Conservation (phyloP, 768 basidiomycete species). For the Tylopilus vinaceipallidus region DNA sequence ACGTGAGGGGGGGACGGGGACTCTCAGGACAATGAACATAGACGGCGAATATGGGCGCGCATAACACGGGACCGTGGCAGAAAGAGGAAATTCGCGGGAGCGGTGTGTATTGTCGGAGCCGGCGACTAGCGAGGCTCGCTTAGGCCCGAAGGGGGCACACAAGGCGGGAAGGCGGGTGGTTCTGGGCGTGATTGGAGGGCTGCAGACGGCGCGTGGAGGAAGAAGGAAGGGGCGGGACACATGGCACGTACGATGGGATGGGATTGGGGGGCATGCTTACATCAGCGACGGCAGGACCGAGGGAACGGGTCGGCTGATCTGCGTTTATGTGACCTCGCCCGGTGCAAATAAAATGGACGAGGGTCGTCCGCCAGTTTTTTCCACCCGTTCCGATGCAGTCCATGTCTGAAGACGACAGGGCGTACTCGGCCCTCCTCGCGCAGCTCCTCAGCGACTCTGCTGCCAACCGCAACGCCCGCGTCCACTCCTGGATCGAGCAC, state of each 20-base stretch:
- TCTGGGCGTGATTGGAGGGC: not conserved
- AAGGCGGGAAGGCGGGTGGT: not conserved
- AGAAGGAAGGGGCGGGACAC: not conserved
- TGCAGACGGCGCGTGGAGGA: not conserved
- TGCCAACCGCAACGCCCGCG: slow-evolving; percentile 25
- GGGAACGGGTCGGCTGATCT: slow-evolving; percentile 18
- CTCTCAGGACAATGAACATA: slow-evolving; percentile 8
- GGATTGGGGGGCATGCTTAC: slow-evolving; percentile 11
- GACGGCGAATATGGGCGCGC: slow-evolving; percentile 1
- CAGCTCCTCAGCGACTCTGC: slow-evolving; percentile 28
- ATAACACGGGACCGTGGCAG: slow-evolving; percentile 3
- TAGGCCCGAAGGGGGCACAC: too few relatives aligned
- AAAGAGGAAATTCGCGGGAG: not conserved
- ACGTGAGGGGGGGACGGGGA: not conserved
- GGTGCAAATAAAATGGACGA: slow-evolving; percentile 22
- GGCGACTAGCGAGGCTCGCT: not conserved
- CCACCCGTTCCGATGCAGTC: not conserved
- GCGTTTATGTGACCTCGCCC: slow-evolving; percentile 21
- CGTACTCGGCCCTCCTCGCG: slow-evolving; percentile 28
- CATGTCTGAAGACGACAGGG: slow-evolving; percentile 33
- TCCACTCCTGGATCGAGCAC: slow-evolving; percentile 36
- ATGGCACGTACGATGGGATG: not conserved
- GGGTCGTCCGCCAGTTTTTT: not conserved
- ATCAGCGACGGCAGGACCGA: slow-evolving; percentile 13
- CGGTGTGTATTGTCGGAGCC: slow-evolving; percentile 4